Base-by-base conservation (phyloP, 2,329 filamentous ascomycete species). In the Fusarium globosum region DNA sequence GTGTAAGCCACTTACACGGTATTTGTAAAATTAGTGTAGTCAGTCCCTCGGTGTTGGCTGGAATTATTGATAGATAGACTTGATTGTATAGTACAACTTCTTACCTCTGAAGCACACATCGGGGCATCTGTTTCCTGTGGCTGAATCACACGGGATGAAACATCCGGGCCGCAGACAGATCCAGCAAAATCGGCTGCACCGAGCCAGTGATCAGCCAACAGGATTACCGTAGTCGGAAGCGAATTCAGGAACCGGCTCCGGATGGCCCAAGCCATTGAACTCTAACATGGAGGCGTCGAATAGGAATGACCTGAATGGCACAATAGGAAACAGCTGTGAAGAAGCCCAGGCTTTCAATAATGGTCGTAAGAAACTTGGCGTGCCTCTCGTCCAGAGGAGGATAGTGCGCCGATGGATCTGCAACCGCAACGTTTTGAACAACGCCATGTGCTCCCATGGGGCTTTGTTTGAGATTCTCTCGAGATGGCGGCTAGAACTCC, bases 1-100 rank as follows among this genome's bases (percentile, higher is more conserved):
- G 38, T 68, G 45, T 36, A 58, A 56, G 68, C 45, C 53, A 63
- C 42, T 56, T 39, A 56, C 28, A 21, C 45, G 46, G 35, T 41
- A 57, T 57, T 49, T 74, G 71, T 74, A 74, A 56, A 35, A 64
- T 57, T 67, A 74, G 67, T 42, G 42, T 35, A 42, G 45, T 58
- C 56, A 42, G 45, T 65, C 56, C 56, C 35, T 52, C 53, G 41
- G 36, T 69, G 36, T 33, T 52, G 51, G 49, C 53, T 55, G 69
- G n/a, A 42, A 38, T 55, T 52, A 10, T 49, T 49, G 49, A 52
- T 61, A 58, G 51, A 73, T 46, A 73, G 65, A 70, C 45, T 39
- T 56, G 43, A 53, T 36, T 69, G 66, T 65, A 69, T 46, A 69
- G 38, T 42, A 69, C 20, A 45, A 38, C 49, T 45, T 39, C 53